Evolutionary conservation across 805 yeast species (phyloP).

Genomic region (Candida taoyuanica): DNA sequence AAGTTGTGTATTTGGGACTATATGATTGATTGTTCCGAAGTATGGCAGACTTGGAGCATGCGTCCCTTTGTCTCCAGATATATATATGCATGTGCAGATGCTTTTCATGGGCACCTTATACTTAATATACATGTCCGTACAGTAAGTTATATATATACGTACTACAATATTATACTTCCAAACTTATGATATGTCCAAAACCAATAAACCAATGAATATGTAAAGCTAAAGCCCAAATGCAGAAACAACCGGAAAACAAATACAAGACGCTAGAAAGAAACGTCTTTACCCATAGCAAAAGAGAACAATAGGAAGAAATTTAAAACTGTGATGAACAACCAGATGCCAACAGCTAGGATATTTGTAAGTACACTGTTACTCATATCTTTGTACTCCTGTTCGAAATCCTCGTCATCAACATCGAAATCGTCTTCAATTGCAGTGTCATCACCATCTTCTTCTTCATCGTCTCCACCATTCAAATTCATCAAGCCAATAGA

Average conservation of each 20-base stretch:
- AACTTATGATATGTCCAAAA: too few species aligned
- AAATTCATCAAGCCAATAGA: slow-evolving; percentile 18
- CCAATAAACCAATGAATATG: background rate
- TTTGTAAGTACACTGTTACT: slow-evolving; percentile 45
- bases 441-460: slow-evolving; percentile 8
- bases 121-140: too few species aligned
- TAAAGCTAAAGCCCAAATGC: too few species aligned
- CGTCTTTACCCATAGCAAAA: slow-evolving; percentile 42
- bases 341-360: slow-evolving; percentile 49
- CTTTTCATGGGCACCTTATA: too few species aligned
- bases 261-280: slow-evolving; percentile 24
- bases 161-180: too few species aligned
- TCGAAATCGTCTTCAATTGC: slow-evolving; percentile 9
- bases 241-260: too few species aligned
- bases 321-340: slow-evolving; percentile 63
- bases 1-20: background rate
- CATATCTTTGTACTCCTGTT: slow-evolving; percentile 33
- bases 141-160: too few species aligned
- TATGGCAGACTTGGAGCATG: too few species aligned
- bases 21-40: too few species aligned
- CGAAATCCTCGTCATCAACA: slow-evolving; percentile 7
- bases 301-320: slow-evolving; percentile 60
- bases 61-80: too few species aligned
- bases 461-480: slow-evolving; percentile 5
- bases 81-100: too few species aligned